A percentile compares a stretch with the other conserved stretches of the same genome.
These are phyloP conservation scores for Imleria badia DNA, from an alignment of 768 basidiomycete species.

Conservation along the genomic window DNA sequence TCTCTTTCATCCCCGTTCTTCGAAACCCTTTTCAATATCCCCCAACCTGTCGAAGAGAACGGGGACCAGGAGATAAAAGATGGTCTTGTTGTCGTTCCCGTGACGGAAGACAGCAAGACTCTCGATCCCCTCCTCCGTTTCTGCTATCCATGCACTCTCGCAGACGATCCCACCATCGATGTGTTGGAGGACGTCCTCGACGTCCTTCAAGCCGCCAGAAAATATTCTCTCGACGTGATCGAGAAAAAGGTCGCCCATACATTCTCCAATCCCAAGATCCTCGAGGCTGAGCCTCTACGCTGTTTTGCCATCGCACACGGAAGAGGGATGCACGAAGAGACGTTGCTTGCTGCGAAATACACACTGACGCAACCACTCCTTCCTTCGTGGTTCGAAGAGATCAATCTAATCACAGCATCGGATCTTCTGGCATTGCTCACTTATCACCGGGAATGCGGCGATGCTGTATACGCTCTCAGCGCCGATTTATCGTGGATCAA, in stretches of 20 bases:
- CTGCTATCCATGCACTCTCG: slow-evolving; percentile 25
- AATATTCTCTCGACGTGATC: slow-evolving; percentile 18
- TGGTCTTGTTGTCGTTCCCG: slow-evolving; percentile 18
- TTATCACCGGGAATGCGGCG: slow-evolving; percentile 18
- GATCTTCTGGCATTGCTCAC: slow-evolving; percentile 27
- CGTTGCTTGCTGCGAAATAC: slow-evolving; percentile 26
- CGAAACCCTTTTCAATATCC: slow-evolving; percentile 31
- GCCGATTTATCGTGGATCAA: slow-evolving; percentile 14
- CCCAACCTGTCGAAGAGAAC: slow-evolving; percentile 17
- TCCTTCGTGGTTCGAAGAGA: slow-evolving; percentile 25
- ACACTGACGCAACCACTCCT: slow-evolving; percentile 29
- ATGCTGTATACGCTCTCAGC: slow-evolving; percentile 7
- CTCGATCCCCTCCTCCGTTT: slow-evolving; percentile 25
- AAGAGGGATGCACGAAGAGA: slow-evolving; percentile 21
- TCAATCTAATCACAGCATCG: slow-evolving; percentile 25
- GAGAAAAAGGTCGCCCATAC: slow-evolving; percentile 15
- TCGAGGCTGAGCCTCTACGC: slow-evolving; percentile 25
- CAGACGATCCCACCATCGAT: slow-evolving; percentile 21
- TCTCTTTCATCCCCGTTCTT: slow-evolving; percentile 31
- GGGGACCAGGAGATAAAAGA: slow-evolving; percentile 10
- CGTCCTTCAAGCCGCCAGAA: slow-evolving; percentile 14
- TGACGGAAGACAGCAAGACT: slow-evolving; percentile 7
- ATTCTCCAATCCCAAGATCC: slow-evolving; percentile 19
- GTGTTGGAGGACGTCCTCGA: slow-evolving; percentile 1
- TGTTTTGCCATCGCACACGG: slow-evolving; percentile 32